These are phyloP conservation scores for Skeletonema grethae DNA, from an alignment of 108 stramenopile species.

Conservation along the genomic window DNA sequence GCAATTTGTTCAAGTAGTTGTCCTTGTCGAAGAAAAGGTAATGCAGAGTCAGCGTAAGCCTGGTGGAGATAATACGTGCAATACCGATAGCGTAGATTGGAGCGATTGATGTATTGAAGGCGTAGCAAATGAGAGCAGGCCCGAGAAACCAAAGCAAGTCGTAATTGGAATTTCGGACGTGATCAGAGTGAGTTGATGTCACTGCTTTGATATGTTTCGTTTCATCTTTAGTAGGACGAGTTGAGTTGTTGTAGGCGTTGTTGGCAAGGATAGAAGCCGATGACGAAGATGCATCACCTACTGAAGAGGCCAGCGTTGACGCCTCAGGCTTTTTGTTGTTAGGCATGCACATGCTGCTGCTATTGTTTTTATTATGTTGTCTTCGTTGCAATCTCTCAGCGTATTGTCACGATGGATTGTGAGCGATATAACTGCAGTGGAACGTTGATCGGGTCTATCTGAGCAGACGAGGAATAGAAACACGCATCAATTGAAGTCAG, in stretches of 20 bases:
- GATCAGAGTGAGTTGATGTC: slow-evolving; percentile 62
- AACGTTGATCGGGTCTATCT: background rate
- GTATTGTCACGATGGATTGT: background rate
- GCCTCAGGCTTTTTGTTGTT: slow-evolving; percentile 14
- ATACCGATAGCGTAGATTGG: slow-evolving; percentile 66
- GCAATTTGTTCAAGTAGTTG: slow-evolving; percentile 67
- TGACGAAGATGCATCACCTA: slow-evolving; percentile 40
- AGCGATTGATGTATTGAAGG: slow-evolving; percentile 50
- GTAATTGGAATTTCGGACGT: slow-evolving; percentile 57
- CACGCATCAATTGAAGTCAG: background rate
- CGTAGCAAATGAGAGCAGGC: slow-evolving; percentile 49
- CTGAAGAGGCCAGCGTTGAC: slow-evolving; percentile 9
- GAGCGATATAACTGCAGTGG: background rate
- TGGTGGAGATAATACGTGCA: slow-evolving; percentile 58
- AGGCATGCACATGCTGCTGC: slow-evolving; percentile 18
- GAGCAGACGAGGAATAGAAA: background rate
- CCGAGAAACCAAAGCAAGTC: slow-evolving; percentile 61
- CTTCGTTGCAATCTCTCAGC: background rate
- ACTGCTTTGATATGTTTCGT: slow-evolving; percentile 54
- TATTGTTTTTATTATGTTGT: background rate
- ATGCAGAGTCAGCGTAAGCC: slow-evolving; percentile 59
- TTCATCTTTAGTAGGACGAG: slow-evolving; percentile 47
- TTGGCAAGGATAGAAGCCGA: slow-evolving; percentile 32
- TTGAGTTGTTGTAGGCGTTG: slow-evolving; percentile 42
- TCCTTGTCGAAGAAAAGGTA: slow-evolving; percentile 70